Conservation (phyloP, 129 eudicot species). For the Chrysanthemum makinoi region DNA sequence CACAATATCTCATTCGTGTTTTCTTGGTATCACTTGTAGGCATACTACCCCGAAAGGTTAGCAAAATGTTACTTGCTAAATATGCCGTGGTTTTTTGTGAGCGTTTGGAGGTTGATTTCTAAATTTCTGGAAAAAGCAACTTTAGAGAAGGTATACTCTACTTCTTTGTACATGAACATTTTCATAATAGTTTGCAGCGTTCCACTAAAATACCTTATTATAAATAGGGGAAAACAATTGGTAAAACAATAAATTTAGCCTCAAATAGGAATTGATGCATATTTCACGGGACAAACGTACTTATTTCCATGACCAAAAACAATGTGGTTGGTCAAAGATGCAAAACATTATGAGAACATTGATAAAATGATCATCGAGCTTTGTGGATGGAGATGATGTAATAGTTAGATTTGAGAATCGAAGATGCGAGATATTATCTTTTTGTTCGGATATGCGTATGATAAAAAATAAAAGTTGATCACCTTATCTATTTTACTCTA, state of each 20-base stretch:
- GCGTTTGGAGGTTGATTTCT: slow-evolving; percentile 54
- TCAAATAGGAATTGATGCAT: slow-evolving; percentile 1
- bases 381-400: neutral
- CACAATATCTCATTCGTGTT: slow-evolving; percentile 4
- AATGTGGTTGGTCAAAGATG: neutral
- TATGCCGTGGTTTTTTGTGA: slow-evolving; percentile 63
- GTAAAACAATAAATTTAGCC: slow-evolving; percentile 4
- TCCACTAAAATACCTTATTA: neutral
- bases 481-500: neutral
- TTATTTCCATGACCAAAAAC: neutral
- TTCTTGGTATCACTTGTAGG: slow-evolving; percentile 32
- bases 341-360: neutral
- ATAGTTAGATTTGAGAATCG: neutral
- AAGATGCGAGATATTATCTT: neutral
- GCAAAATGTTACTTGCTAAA: slow-evolving; percentile 47
- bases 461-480: neutral
- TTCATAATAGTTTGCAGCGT: neutral
- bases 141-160: slow-evolving; percentile 46
- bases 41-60: slow-evolving; percentile 66
- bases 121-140: slow-evolving; percentile 63
- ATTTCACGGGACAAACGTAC: neutral
- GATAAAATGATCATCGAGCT: neutral
- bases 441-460: neutral
- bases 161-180: neutral
- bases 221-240: neutral